Evolutionary conservation across 208 protist genomes (phyloP).

Genomic region (Acanthamoeba healyi): DNA sequence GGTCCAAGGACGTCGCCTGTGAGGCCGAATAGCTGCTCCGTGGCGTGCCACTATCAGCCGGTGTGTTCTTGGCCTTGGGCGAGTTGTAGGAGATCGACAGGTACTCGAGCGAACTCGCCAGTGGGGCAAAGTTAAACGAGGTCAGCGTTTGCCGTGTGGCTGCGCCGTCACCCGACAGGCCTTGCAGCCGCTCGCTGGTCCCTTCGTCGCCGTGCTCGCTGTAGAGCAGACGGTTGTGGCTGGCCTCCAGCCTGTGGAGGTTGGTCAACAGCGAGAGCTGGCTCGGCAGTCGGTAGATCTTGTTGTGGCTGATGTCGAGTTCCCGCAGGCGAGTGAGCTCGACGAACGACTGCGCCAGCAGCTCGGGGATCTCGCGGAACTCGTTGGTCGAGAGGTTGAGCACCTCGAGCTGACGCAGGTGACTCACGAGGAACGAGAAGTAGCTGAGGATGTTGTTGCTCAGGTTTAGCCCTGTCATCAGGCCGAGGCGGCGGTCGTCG

Average conservation of each 20-base stretch:
- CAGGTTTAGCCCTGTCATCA: conserved; percentile 10
- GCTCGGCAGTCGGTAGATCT: conserved; percentile 37
- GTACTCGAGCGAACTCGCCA: conserved; percentile 24
- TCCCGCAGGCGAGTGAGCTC: conserved; percentile 1
- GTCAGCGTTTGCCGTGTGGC: background rate
- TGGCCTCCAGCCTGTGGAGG: background rate
- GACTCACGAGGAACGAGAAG: conserved; percentile 23
- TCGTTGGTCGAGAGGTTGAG: conserved; percentile 53
- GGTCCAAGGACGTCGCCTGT: background rate
- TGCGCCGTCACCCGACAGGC: background rate
- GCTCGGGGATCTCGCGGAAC: conserved; percentile 17
- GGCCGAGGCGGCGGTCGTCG: conserved; percentile 4
- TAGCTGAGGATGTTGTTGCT: conserved; percentile 49
- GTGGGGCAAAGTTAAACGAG: conserved; percentile 5
- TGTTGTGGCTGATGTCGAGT: conserved; percentile 68
- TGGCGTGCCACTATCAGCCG: background rate
- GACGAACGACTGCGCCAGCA: conserved; percentile 52
- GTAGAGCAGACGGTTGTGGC: conserved; percentile 59
- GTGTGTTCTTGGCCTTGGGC: background rate
- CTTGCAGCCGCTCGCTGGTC: background rate
- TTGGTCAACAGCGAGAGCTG: conserved; percentile 19
- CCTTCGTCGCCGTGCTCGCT: background rate
- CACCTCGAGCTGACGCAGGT: conserved; percentile 27
- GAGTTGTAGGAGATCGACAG: conserved; percentile 36
- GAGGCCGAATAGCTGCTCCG: background rate